Percentiles rank a stretch among this genome's conserved stretches.
These are phyloP conservation scores for Adansonia gregorii DNA, from an alignment of 441 rosid genomes.

Conservation along the genomic window DNA sequence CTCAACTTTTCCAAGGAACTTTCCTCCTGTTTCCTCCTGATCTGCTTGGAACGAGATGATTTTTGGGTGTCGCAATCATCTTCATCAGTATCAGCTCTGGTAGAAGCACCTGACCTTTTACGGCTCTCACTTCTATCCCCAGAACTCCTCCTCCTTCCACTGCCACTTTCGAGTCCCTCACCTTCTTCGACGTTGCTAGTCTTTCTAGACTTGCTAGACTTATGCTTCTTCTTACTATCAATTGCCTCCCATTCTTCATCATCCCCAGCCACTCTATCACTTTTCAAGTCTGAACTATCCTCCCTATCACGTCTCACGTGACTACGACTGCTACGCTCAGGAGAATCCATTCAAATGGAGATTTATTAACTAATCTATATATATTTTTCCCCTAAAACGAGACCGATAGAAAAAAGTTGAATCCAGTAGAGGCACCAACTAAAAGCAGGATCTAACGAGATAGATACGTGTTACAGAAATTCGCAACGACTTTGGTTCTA, in stretches of 20 bases:
- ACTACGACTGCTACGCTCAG: slow-evolving; percentile 54
- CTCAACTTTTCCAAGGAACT: slow-evolving; percentile 88
- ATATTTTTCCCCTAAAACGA: neutral
- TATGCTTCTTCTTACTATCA: slow-evolving; percentile 66
- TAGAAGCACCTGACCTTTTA: slow-evolving; percentile 65
- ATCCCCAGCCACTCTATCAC: slow-evolving; percentile 29
- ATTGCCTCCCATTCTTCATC: slow-evolving; percentile 65
- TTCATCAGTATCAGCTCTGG: slow-evolving; percentile 63
- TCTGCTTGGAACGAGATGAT: slow-evolving; percentile 52
- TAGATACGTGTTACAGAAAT: slow-evolving; percentile 5
- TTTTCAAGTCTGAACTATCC: slow-evolving; percentile 49
- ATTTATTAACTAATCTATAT: neutral
- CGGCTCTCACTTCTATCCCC: slow-evolving; percentile 67
- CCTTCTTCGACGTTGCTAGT: slow-evolving; percentile 57
- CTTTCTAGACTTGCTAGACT: slow-evolving; percentile 64
- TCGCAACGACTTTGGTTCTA: neutral
- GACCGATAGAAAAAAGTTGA: neutral
- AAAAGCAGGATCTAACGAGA: neutral
- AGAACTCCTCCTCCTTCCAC: slow-evolving; percentile 59
- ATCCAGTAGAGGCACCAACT: neutral
- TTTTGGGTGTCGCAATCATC: slow-evolving; percentile 65
- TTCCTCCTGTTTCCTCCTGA: slow-evolving; percentile 89
- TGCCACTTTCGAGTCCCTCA: slow-evolving; percentile 54
- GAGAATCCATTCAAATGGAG: slow-evolving; percentile 56
- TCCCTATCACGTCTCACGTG: slow-evolving; percentile 50